These are phyloP conservation scores for Canavalia ensiformis DNA, from an alignment of 306 rosid species.

Conservation along the genomic window DNA sequence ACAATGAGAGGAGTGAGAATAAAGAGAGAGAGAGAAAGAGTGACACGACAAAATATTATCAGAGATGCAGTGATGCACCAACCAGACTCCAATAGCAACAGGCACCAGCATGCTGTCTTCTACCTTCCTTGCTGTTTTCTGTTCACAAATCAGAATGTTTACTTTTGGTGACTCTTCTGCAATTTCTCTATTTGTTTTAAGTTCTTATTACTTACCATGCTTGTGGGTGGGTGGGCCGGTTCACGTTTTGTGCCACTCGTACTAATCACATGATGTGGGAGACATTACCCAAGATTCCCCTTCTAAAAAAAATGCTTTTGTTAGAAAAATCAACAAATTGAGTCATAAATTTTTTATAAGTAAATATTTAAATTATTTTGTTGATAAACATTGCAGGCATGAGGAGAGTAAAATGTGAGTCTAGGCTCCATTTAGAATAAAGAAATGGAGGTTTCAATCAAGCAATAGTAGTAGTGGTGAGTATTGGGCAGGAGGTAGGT, in stretches of 20 bases:
- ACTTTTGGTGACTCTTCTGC: background rate
- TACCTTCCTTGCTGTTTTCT: background rate
- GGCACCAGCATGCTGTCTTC: background rate
- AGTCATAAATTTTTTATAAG: no score
- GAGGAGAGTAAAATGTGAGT: background rate
- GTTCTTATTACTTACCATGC: constrained; percentile 14
- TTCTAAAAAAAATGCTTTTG: background rate
- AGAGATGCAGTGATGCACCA: background rate
- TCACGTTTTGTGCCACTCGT: constrained; percentile 20
- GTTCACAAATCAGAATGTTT: background rate
- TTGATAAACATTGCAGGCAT: no score
- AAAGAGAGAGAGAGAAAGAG: background rate
- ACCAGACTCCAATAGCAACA: background rate
- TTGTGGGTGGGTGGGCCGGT: constrained; percentile 6
- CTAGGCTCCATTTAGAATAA: background rate
- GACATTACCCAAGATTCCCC: constrained; percentile 20
- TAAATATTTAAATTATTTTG: no score
- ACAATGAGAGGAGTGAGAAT: background rate
- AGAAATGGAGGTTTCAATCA: constrained; percentile 40
- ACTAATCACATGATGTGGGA: background rate
- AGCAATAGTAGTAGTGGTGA: constrained; percentile 29
- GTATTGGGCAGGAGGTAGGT: constrained; percentile 48
- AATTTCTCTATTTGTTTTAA: constrained; percentile 1
- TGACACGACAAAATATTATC: constrained; percentile 14
- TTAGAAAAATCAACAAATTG: background rate